Evolutionary conservation across 768 basidiomycete species (phyloP), one percentile per base, ranked within the genome.

Genomic region (Xerocomellus intermedius): DNA sequence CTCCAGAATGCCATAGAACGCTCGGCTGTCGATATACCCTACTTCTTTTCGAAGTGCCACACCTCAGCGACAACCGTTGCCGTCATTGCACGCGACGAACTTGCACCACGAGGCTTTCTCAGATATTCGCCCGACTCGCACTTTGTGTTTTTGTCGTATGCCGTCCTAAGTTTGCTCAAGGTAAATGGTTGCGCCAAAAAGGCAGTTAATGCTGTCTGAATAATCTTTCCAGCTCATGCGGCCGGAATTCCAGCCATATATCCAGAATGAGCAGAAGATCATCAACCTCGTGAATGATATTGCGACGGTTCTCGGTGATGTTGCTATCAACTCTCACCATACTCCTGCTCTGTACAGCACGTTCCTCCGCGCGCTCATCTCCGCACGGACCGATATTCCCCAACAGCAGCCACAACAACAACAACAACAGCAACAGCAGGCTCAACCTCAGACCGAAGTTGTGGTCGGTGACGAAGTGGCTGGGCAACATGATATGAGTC

Each of bases 1-100:
- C 79, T 99, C 41, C 95, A 99, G 70, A 91, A 96, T 65, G 93
- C 96, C n/a, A 74, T 98, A 52, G 95, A 96, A 71, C 80, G 82
- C 19, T 79, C 82, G 4, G 73, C 81, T 1, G 71, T 89, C 41
- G 84, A 94, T 65, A 85, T 91, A 39, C 85, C 85, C 0, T 86
- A 94, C 73, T 94, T 94, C 75, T 93, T 94, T 65, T 81, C 84
- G 14, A 82, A 89, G 33, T 88, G 87, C 56, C 85, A 93, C 68
- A 78, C 82, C 4, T 79, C 83, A 9, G 91, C 91, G 3, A 84
- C 81, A 26, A 75, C 83, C 8, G 86, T 88, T 66, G 87, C 88
- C 16, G 74, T 75, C 33, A 73, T 93, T 43, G 84, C 94, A 19
- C 83, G 87, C 17, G 94, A 96, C 61, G 79, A 87, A 57, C 78